These are phyloP conservation scores for Jacaranda copaia DNA, from an alignment of 257 asterid species.

Conservation along the genomic window DNA sequence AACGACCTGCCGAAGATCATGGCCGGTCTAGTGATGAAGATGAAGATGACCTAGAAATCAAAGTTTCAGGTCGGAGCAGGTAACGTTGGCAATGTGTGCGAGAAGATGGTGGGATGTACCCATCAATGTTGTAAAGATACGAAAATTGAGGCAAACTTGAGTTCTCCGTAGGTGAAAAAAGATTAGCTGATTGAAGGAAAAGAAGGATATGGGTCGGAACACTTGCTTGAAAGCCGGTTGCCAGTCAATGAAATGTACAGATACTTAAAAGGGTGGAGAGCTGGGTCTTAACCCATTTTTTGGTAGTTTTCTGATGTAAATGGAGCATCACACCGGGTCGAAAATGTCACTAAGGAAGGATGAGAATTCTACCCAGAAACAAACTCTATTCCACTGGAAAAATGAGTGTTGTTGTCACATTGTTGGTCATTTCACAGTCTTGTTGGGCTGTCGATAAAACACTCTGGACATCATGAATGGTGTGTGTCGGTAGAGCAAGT, in stretches of 20 bases:
- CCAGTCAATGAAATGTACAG: slow-evolving; percentile 47
- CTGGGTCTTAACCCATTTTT: slow-evolving; percentile 35
- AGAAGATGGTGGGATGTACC: slow-evolving; percentile 26
- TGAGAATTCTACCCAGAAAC: not conserved
- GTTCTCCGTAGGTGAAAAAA: too few species aligned
- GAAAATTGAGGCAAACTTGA: slow-evolving; percentile 1
- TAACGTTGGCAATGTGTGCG: slow-evolving; percentile 34
- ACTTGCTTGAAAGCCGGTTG: slow-evolving; percentile 13
- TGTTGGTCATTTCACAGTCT: not conserved
- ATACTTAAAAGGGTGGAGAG: slow-evolving; percentile 19
- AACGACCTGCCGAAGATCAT: slow-evolving; percentile 57
- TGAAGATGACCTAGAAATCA: slow-evolving; percentile 49
- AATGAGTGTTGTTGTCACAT: not conserved
- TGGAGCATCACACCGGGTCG: slow-evolving; percentile 8
- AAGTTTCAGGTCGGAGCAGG: slow-evolving; percentile 41
- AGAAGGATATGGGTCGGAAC: too few species aligned
- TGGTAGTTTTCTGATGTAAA: slow-evolving; percentile 31
- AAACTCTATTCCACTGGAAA: not conserved
- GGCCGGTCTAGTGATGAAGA: slow-evolving; percentile 50
- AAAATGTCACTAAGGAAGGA: not conserved
- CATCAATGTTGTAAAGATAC: slow-evolving; percentile 39
- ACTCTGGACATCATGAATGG: not conserved
- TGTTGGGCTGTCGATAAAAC: not conserved
- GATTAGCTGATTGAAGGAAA: too few species aligned
- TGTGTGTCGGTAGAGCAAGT: not conserved